A percentile compares a stretch with the other conserved stretches of the same genome.
These are phyloP conservation scores for Fistulifera solaris DNA, from an alignment of 108 stramenopile genomes.

Conservation along the genomic window DNA sequence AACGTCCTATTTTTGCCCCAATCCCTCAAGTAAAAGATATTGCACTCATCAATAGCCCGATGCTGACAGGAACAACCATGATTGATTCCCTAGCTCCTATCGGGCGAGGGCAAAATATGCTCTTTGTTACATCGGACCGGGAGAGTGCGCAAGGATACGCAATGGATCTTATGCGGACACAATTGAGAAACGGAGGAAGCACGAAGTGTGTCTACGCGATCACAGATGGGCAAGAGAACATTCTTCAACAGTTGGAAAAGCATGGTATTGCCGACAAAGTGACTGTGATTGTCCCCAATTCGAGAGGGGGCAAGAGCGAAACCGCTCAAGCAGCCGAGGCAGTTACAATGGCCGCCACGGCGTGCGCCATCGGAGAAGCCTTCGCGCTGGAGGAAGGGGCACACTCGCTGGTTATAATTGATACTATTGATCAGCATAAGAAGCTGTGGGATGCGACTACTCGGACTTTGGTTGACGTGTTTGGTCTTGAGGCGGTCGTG, in stretches of 20 bases:
- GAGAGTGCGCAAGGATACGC: constrained; percentile 32
- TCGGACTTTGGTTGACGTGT: constrained; percentile 58
- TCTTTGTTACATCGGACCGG: constrained; percentile 60
- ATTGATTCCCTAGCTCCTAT: constrained; percentile 81
- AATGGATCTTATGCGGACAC: constrained; percentile 25
- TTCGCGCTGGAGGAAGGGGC: constrained; percentile 54
- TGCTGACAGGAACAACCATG: constrained; percentile 77
- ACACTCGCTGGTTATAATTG: constrained; percentile 71
- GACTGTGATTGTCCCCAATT: constrained; percentile 30
- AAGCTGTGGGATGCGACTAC: constrained; percentile 80
- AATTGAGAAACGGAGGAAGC: constrained; percentile 11
- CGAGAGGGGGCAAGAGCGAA: constrained; percentile 15
- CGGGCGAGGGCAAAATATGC: constrained; percentile 86
- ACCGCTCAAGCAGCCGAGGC: constrained; percentile 39
- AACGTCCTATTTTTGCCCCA: constrained; percentile 63
- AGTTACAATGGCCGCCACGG: constrained; percentile 53
- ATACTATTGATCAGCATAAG: constrained; percentile 75
- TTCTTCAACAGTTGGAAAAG: constrained; percentile 26
- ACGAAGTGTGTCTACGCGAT: constrained; percentile 66
- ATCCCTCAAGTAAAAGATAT: constrained; percentile 79
- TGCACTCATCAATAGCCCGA: constrained; percentile 72
- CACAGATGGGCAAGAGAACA: constrained; percentile 26
- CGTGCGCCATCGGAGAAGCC: constrained; percentile 71
- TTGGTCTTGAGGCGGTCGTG: constrained; percentile 71
- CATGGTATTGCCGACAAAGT: constrained; percentile 48